Percentiles rank a stretch among this genome's conserved stretches.
phyloP scores from a whole-genome alignment of 1,284 basidiomycete genomes.

The Rhodotorula sp. region DNA sequence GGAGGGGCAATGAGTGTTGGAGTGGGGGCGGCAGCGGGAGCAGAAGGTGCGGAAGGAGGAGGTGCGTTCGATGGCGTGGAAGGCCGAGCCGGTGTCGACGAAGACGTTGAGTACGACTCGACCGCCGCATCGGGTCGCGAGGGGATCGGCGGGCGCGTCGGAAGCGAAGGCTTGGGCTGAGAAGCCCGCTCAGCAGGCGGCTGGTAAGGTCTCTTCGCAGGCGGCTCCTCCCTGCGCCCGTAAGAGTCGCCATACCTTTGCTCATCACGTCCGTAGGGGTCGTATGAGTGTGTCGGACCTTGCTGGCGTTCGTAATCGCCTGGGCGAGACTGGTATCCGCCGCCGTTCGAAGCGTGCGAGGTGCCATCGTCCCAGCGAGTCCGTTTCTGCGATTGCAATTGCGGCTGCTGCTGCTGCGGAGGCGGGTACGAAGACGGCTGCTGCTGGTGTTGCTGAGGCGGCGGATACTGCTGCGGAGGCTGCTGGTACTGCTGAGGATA shows the following conservation, averaged over 20 bases:
- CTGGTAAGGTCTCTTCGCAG: slow-evolving; percentile 8
- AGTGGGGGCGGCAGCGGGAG: slow-evolving; percentile 33
- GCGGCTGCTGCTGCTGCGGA: neutral
- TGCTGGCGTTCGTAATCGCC: neutral
- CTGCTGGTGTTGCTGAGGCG: neutral
- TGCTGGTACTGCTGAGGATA: neutral
- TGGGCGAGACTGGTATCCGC: neutral
- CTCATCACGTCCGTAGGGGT: neutral
- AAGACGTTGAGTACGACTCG: neutral
- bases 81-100: neutral
- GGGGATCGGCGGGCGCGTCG: neutral
- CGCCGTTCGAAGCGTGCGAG: neutral
- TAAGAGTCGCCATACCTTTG: neutral
- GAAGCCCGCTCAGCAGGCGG: neutral
- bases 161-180: neutral
- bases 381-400: neutral
- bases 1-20: slow-evolving; percentile 17
- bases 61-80: neutral
- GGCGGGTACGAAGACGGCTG: neutral
- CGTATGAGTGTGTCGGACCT: slow-evolving; percentile 7
- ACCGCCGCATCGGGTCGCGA: neutral
- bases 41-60: slow-evolving; percentile 27
- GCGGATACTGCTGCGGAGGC: neutral
- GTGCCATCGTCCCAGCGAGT: neutral
- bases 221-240: slow-evolving; percentile 2